These are phyloP conservation scores for Solanum arcanum DNA, from an alignment of 257 asterid genomes.

Conservation along the genomic window DNA sequence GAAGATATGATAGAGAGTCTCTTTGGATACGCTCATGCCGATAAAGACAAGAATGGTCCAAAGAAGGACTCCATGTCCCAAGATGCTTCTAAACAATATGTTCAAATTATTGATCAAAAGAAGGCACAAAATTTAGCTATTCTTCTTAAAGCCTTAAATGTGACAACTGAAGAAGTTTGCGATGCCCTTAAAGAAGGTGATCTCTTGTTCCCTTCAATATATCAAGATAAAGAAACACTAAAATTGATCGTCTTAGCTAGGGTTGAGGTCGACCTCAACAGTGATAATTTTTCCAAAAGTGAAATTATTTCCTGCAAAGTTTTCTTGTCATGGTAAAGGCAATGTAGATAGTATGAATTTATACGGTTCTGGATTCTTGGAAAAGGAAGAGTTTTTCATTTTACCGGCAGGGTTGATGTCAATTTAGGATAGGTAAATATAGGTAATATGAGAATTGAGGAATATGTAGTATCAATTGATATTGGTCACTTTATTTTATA, in stretches of 20 bases:
- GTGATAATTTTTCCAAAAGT: neutral
- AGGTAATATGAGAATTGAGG: neutral
- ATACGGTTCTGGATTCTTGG: neutral
- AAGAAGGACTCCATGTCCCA: conserved; percentile 34
- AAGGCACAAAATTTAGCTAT: conserved; percentile 81
- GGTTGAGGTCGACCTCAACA: neutral
- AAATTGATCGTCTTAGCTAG: neutral
- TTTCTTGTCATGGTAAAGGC: neutral
- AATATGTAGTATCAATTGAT: neutral
- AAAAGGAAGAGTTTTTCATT: neutral
- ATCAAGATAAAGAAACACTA: neutral
- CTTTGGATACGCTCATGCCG: conserved; percentile 63
- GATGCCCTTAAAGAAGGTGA: conserved; percentile 91
- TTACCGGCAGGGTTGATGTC: neutral
- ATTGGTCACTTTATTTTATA: neutral
- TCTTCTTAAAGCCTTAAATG: conserved; percentile 74
- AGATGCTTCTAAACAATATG: conserved; percentile 32
- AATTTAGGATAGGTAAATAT: neutral
- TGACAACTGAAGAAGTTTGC: conserved; percentile 82
- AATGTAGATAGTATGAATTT: neutral
- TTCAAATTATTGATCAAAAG: conserved; percentile 67
- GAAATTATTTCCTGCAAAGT: neutral
- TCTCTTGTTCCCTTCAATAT: neutral
- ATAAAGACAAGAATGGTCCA: conserved; percentile 33
- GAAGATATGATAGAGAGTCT: conserved; percentile 90